Conservation (phyloP, 2,329 filamentous ascomycete genomes). For the Trichoderma sp. region DNA sequence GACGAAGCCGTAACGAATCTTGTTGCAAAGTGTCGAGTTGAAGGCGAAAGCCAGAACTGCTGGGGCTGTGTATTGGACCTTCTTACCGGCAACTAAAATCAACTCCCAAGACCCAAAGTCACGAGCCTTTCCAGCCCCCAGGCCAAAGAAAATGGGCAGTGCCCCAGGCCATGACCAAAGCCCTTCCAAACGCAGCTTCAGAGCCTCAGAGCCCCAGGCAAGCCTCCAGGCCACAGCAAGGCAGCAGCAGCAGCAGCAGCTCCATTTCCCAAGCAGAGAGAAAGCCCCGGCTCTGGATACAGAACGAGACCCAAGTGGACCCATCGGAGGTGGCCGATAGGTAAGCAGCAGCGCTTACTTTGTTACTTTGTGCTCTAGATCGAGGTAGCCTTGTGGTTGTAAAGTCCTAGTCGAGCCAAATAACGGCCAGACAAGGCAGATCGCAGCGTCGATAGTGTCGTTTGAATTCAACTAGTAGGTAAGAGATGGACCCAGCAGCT, state of each 20-base stretch:
- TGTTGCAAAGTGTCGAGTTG: not conserved
- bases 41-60: not conserved
- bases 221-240: not conserved
- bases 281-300: not conserved
- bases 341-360: not conserved
- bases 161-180: not conserved
- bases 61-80: not conserved
- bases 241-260: conserved; percentile 5
- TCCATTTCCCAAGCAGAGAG: not conserved
- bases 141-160: conserved; percentile 4
- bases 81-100: not conserved
- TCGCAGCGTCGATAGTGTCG: conserved; percentile 14
- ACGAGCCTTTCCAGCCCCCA: not conserved
- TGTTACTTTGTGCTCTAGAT: too few relatives aligned
- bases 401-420: not conserved
- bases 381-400: not conserved
- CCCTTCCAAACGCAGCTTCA: not conserved
- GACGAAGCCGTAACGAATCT: not conserved
- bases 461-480: not conserved
- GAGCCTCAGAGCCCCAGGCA: not conserved
- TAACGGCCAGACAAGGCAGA: conserved; percentile 13
- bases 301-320: conserved; percentile 9
- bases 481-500: not conserved
- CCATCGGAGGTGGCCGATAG: conserved; percentile 3
- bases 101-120: not conserved